phyloP scores from a whole-genome alignment of 352 stramenopile species.

The Globisporangium irregulare region DNA sequence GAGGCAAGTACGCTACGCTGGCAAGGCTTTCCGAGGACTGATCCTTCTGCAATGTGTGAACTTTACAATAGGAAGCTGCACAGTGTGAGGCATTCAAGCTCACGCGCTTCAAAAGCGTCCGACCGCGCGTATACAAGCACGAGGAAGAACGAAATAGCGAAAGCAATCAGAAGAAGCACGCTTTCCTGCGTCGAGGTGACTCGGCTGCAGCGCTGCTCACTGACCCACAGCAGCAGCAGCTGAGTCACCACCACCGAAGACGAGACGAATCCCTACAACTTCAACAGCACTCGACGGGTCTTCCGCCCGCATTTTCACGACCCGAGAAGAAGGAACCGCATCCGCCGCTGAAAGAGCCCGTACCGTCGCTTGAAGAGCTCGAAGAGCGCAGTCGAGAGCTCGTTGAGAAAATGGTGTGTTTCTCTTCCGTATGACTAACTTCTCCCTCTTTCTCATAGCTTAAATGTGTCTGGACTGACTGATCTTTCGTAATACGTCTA shows the following conservation, averaged over 20 bases:
- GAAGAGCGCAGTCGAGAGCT: conserved; percentile 37
- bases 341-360: conserved; percentile 35
- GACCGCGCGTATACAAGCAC: conserved; percentile 43
- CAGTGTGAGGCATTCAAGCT: conserved; percentile 60
- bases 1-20: not conserved
- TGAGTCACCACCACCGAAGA: not conserved
- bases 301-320: conserved; percentile 13
- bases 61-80: conserved; percentile 26
- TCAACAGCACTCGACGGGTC: conserved; percentile 4
- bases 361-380: conserved; percentile 52
- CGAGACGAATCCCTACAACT: conserved; percentile 10
- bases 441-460: no score
- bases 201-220: conserved; percentile 10
- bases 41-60: not conserved
- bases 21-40: not conserved
- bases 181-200: conserved; percentile 31
- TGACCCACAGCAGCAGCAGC: not conserved
- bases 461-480: not conserved
- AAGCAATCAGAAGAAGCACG: conserved; percentile 25
- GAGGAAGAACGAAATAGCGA: conserved; percentile 20
- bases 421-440: not conserved
- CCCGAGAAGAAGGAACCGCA: conserved; percentile 3
- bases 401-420: conserved; percentile 26
- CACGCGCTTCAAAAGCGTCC: conserved; percentile 56
- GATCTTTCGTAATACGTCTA: not conserved